phyloP scores from a whole-genome alignment of 306 rosid genomes.

The Vicia sativa region DNA sequence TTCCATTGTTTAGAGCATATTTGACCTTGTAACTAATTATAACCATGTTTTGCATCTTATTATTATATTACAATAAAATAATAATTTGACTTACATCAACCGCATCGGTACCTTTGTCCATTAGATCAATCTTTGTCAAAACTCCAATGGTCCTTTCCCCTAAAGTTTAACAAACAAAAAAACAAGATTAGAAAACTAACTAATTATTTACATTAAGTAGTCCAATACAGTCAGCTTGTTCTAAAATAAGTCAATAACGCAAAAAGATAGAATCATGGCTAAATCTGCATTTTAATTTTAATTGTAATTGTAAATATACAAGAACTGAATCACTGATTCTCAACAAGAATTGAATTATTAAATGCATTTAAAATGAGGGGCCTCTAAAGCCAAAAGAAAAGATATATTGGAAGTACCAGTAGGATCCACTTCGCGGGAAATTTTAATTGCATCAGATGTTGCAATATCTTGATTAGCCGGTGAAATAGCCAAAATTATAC shows the following conservation, averaged over 20 bases:
- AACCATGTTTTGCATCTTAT: constrained; percentile 24
- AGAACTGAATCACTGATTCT: constrained; percentile 5
- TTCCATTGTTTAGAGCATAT: not conserved
- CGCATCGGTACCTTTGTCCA: constrained; percentile 99
- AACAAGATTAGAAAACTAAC: constrained; percentile 32
- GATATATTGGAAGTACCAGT: constrained; percentile 56
- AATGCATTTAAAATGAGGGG: constrained; percentile 16
- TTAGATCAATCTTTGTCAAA: constrained; percentile 95
- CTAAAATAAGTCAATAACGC: not conserved
- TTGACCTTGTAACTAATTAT: constrained; percentile 29
- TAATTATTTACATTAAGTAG: not conserved
- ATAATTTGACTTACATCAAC: constrained; percentile 73
- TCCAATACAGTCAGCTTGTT: constrained; percentile 8
- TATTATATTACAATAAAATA: constrained; percentile 7
- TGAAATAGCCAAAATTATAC: constrained; percentile 91
- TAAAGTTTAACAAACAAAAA: constrained; percentile 44
- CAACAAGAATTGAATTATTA: constrained; percentile 18
- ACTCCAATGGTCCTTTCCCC: constrained; percentile 96
- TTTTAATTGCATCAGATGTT: constrained; percentile 95
- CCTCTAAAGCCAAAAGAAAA: not conserved
- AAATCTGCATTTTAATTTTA: not conserved
- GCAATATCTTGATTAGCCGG: constrained; percentile 99
- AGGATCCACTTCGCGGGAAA: constrained; percentile 96
- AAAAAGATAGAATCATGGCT: constrained; percentile 5
- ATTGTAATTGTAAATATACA: constrained; percentile 8